These are phyloP conservation scores for Nemania sp. DNA, from an alignment of 2,329 filamentous ascomycete species.

Conservation along the genomic window DNA sequence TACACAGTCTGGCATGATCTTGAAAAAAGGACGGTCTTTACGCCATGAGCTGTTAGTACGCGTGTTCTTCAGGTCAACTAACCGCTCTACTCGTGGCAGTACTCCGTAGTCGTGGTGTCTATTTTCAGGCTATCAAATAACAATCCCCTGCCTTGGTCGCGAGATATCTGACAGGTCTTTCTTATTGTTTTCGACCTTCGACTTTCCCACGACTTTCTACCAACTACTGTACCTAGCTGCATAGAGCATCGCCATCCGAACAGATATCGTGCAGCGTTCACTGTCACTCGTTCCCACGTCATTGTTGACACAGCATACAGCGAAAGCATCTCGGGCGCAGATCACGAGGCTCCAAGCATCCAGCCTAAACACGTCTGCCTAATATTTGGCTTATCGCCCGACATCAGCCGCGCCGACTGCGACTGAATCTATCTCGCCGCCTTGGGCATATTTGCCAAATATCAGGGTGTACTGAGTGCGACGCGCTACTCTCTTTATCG, in stretches of 20 bases:
- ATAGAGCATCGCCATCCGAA: not conserved
- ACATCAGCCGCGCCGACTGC: constrained; percentile 12
- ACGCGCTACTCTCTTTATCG: not conserved
- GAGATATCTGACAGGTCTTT: constrained; percentile 1
- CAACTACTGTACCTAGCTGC: not conserved
- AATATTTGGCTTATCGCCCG: not conserved
- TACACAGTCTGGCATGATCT: no score
- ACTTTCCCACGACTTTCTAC: not conserved
- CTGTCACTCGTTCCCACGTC: constrained; percentile 6
- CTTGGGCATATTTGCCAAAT: not conserved
- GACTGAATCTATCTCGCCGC: constrained; percentile 1
- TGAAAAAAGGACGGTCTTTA: constrained; percentile 12
- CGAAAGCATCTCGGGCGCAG: constrained; percentile 1
- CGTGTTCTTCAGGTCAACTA: constrained; percentile 23
- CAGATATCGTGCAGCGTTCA: constrained; percentile 2
- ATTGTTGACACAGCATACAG: not conserved
- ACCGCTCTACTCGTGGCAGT: not conserved
- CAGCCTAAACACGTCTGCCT: constrained; percentile 1
- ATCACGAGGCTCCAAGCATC: not conserved
- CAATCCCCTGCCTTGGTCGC: constrained; percentile 4
- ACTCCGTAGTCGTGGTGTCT: not conserved
- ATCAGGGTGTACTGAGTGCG: constrained; percentile 5
- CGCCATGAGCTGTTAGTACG: constrained; percentile 17
- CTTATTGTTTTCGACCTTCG: not conserved
- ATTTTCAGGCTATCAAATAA: constrained; percentile 19